These are phyloP conservation scores for Kalanchoe fedtschenkoi DNA, from an alignment of 164 flowering plant genomes.

Conservation along the genomic window DNA sequence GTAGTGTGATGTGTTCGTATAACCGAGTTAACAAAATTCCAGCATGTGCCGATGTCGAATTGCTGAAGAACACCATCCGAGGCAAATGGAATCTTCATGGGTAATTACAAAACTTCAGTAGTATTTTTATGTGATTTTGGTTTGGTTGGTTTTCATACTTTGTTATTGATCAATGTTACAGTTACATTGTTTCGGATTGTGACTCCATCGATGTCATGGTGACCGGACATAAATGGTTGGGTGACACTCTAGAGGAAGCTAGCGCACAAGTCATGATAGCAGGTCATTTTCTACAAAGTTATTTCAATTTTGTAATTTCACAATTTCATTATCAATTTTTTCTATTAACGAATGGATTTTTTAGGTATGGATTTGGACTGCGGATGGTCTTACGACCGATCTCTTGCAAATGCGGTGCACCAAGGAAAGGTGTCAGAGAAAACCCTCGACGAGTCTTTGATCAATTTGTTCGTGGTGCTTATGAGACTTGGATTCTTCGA, in stretches of 20 bases:
- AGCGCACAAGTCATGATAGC: conserved; percentile 16
- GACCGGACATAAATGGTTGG: conserved; percentile 11
- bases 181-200: conserved; percentile 22
- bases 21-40: conserved; percentile 61
- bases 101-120: conserved; percentile 11
- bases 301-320: neutral
- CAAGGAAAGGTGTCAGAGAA: conserved; percentile 31
- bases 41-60: conserved; percentile 51
- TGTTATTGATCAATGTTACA: neutral
- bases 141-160: neutral
- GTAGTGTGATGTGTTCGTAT: conserved; percentile 76
- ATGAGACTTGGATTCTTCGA: conserved; percentile 76
- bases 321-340: neutral
- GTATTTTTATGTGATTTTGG: neutral
- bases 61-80: conserved; percentile 35
- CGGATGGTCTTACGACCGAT: conserved; percentile 30
- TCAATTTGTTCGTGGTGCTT: conserved; percentile 36
- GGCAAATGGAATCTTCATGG: conserved; percentile 65
- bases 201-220: conserved; percentile 19
- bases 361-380: conserved; percentile 66
- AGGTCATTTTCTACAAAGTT: conserved; percentile 6
- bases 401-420: conserved; percentile 38
- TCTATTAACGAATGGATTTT: neutral
- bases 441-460: conserved; percentile 36
- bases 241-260: conserved; percentile 12